phyloP scores from a whole-genome alignment of 1,284 basidiomycete genomes.

The Marasmius oreades region DNA sequence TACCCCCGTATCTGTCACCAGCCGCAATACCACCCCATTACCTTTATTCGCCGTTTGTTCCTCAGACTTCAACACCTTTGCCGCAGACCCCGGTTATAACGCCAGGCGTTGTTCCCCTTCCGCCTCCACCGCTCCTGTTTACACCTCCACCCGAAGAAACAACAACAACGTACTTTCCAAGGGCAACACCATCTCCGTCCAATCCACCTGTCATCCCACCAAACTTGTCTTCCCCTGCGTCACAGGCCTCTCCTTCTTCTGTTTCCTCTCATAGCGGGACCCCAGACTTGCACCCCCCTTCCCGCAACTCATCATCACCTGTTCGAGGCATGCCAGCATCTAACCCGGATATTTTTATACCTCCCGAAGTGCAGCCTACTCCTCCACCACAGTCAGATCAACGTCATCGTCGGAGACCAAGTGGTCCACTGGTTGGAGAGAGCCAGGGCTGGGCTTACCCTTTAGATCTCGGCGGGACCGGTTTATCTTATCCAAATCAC shows the following conservation, averaged over 20 bases:
- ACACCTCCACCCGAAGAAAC: too few species aligned
- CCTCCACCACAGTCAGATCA: not conserved
- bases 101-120: too few species aligned
- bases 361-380: not conserved
- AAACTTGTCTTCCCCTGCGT: not conserved
- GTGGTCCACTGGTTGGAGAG: slow-evolving; percentile 1
- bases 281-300: too few species aligned
- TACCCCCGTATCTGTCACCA: too few species aligned
- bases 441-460: not conserved
- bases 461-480: not conserved
- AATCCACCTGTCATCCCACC: not conserved
- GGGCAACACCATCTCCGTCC: not conserved
- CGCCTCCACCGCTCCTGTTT: too few species aligned
- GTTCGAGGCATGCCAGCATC: not conserved
- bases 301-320: not conserved
- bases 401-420: not conserved
- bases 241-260: not conserved
- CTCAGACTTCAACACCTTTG: too few species aligned
- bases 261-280: not conserved
- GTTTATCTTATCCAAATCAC: not conserved
- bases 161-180: too few species aligned
- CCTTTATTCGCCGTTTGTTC: too few species aligned
- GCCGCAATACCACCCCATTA: too few species aligned
- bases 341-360: not conserved
- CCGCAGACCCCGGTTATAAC: too few species aligned